Base-by-base conservation (phyloP, 805 yeast species). In the Torulaspora microellipsoides region DNA sequence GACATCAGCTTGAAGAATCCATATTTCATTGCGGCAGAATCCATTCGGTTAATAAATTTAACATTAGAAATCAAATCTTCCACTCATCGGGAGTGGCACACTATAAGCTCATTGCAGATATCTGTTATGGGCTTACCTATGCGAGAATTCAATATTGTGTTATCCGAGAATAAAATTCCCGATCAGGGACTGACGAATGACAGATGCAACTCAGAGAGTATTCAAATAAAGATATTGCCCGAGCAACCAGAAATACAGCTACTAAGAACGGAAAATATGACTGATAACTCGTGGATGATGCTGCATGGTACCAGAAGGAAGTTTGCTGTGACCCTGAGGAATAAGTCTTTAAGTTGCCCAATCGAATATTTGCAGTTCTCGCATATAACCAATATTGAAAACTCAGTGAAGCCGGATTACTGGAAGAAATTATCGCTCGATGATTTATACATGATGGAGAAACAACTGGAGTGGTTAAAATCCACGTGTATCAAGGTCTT, bases 11-110 rank as follows among this genome's bases (percentile, higher is more conserved):
- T 30, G 2, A 47, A 49, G 10, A 46, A 48, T 12, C 69, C 66
- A 7, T 56, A 68, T 28, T 53, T 60, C 2, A 51, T 78, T 8
- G 63, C 63, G 39, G 67, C 80, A 1, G 66, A 60, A 33, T 59
- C 75, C 0, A 46, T 64, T 3, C 54, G 65, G 3, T 49, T 57
- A 4, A 57, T 83, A 5, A 60, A 70, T 12, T 15, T 59, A 9
- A 58, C 60, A 2, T 27, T 60, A 8, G 36, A 40, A 1, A 41
- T 61, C 31, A 48, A 43, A n/a, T 49, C 46, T 13, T 39, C 55
- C 1, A 55, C 65, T 2, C 8, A 38, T 9, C 35, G 48, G 11
- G 35, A 37, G 1, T 27, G 41, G 23, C 51, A 46, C 14, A 30
- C 27, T 3, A 45, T 61, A 10, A 40, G 47, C 11, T 45, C 55